These are phyloP conservation scores for Articulospora tetracladia DNA, from an alignment of 495 filamentous ascomycete species.

Conservation along the genomic window DNA sequence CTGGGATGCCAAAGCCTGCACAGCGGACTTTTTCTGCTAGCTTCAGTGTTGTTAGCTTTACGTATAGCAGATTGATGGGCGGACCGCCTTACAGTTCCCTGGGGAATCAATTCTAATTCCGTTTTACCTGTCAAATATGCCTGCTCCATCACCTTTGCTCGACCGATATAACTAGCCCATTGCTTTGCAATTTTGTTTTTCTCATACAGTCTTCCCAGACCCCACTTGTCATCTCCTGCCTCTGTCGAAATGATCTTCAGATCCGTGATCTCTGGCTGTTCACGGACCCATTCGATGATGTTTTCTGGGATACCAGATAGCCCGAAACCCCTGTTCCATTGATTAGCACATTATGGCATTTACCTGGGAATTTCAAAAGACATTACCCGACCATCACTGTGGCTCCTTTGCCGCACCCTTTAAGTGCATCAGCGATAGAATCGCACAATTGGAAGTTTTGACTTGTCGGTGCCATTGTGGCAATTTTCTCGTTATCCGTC, in stretches of 20 bases:
- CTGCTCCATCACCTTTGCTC: slow-evolving; percentile 19
- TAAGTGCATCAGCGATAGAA: no score
- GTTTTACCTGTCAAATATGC: slow-evolving; percentile 19
- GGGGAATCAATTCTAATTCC: slow-evolving; percentile 16
- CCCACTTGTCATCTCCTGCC: slow-evolving; percentile 17
- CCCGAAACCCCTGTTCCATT: slow-evolving; percentile 17
- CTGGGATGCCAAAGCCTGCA: slow-evolving; percentile 19
- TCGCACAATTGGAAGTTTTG: no score
- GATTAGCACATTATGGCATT: no score
- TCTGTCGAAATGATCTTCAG: slow-evolving; percentile 20
- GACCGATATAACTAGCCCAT: slow-evolving; percentile 18
- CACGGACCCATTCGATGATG: slow-evolving; percentile 12
- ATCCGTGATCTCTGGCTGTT: slow-evolving; percentile 15
- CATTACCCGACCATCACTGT: no score
- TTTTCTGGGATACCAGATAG: slow-evolving; percentile 17
- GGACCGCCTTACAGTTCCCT: no score
- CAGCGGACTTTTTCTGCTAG: slow-evolving; percentile 19
- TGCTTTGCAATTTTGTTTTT: slow-evolving; percentile 19
- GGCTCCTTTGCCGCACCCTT: no score
- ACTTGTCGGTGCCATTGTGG: no score
- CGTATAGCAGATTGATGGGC: no score
- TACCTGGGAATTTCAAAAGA: no score
- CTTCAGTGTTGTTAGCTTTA: no score
- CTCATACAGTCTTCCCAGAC: slow-evolving; percentile 16
- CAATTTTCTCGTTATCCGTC: no score